Evolutionary conservation across 2,329 filamentous ascomycete species (phyloP), one percentile per base, ranked within the genome.

Genomic region (Apiospora aurea): DNA sequence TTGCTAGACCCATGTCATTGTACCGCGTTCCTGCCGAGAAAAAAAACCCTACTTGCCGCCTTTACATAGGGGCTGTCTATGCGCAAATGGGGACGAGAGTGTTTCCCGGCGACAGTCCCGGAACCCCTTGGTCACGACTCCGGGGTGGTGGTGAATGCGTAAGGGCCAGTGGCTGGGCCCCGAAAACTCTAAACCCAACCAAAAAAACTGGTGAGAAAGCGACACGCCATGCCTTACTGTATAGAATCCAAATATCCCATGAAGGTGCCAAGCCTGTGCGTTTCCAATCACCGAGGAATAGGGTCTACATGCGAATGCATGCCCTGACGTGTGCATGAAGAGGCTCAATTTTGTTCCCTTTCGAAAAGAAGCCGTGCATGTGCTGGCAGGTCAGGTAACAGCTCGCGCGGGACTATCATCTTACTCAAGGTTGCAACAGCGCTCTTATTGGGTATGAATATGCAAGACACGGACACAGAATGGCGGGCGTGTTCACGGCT

Each of bases 81-180:
- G 57, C 57, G 24, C 57, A 64, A 41, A 38, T 64, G 57, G 57
- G n/a, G 18, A 64, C 57, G 1, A 41, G 41, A 64, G 57, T 64
- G 57, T 64, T 64, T 64, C 57, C 57, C 57, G 57, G 57, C 57
- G 57, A 64, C 57, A 64, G 57, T 64, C 57, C 57, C 57, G 57
- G 57, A 41, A 64, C 57, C 57, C 57, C 57, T 64, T 38, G 34
- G 57, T 41, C 18, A 64, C 18, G 57, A 64, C 57, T n/a, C 57
- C 57, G 57, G 57, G 57, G 53, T 38, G 53, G 29, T 61, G 53
- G 53, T 61, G 51, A 57, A 26, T 61, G 53, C 53, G 29, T 61
- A 29, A 61, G 53, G 53, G 53, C 53, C 57, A 64, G 34, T n/a
- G 57, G 34, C 34, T 64, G 57, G 57, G 57, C 57, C 57, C 29